A percentile compares a stretch with the other conserved stretches of the same genome.
Conservation (phyloP, 495 filamentous ascomycete species). For the Oleoguttula mirabilis region DNA sequence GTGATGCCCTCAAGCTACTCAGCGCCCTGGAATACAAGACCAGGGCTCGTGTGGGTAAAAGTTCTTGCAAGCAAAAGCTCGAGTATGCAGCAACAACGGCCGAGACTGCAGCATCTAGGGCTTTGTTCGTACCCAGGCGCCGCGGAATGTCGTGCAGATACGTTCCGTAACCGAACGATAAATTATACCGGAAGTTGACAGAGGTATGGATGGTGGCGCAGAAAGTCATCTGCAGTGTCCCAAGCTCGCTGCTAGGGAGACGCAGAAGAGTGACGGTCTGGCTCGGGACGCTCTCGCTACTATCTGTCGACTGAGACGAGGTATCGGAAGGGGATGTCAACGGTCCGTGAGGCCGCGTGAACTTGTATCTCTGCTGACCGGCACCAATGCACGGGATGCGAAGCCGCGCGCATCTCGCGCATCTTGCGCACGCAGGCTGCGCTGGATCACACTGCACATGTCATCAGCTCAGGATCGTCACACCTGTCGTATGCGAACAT, state of each 20-base stretch:
- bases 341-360: too few relatives aligned
- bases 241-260: not conserved
- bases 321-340: too few relatives aligned
- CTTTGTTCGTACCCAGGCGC: slow-evolving; percentile 10
- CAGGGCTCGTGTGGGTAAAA: too few relatives aligned
- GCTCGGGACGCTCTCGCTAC: not conserved
- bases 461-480: not conserved
- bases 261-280: not conserved
- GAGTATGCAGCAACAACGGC: slow-evolving; percentile 2
- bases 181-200: slow-evolving; percentile 1
- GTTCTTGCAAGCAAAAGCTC: too few relatives aligned
- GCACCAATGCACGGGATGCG: slow-evolving; percentile 8
- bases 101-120: slow-evolving; percentile 16
- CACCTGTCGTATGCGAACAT: too few relatives aligned
- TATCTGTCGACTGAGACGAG: not conserved
- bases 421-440: too few relatives aligned
- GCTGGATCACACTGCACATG: slow-evolving; percentile 14
- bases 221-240: not conserved
- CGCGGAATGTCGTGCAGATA: slow-evolving; percentile 10
- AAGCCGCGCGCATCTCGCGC: slow-evolving; percentile 17
- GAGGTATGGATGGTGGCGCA: slow-evolving; percentile 3
- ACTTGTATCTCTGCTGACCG: slow-evolving; percentile 16
- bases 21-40: slow-evolving; percentile 11
- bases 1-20: not conserved
- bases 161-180: slow-evolving; percentile 5